Percentiles rank a stretch among this genome's conserved stretches.
These are phyloP conservation scores for Ophioceras dolichostomum DNA, from an alignment of 2,329 filamentous ascomycete species.

Conservation along the genomic window DNA sequence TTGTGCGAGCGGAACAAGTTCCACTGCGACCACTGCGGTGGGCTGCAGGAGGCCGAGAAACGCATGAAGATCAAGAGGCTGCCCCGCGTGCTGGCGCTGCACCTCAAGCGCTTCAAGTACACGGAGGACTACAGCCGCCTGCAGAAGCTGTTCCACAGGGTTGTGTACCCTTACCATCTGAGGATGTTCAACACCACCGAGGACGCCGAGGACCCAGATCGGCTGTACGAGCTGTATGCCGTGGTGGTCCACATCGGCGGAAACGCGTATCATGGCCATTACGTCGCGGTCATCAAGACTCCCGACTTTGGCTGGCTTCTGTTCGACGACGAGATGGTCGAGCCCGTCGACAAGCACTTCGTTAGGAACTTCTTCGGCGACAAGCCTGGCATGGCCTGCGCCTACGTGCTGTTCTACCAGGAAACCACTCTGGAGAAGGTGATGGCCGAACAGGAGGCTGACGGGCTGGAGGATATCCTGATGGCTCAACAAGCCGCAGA, in stretches of 20 bases:
- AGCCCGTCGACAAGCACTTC: constrained; percentile 93
- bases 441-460: constrained; percentile 69
- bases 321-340: constrained; percentile 97
- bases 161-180: constrained; percentile 93
- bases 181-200: constrained; percentile 97
- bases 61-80: constrained; percentile 97
- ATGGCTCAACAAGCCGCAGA: constrained; percentile 44
- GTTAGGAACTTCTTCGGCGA: constrained; percentile 97
- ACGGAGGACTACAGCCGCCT: constrained; percentile 88
- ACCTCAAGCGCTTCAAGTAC: constrained; percentile 96
- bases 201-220: constrained; percentile 84
- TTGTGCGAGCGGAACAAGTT: constrained; percentile 98
- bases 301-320: constrained; percentile 90
- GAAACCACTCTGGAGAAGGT: constrained; percentile 65
- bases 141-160: constrained; percentile 92
- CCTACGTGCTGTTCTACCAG: constrained; percentile 96
- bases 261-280: constrained; percentile 94
- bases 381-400: constrained; percentile 78
- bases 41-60: constrained; percentile 94
- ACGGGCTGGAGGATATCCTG: constrained; percentile 53
- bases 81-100: constrained; percentile 81
- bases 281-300: constrained; percentile 96
- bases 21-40: constrained; percentile 94
- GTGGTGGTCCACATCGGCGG: constrained; percentile 96
- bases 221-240: constrained; percentile 91